A percentile compares a stretch with the other conserved stretches of the same genome.
phyloP scores from a whole-genome alignment of 1,284 basidiomycete species.

The Mixia osmundae region DNA sequence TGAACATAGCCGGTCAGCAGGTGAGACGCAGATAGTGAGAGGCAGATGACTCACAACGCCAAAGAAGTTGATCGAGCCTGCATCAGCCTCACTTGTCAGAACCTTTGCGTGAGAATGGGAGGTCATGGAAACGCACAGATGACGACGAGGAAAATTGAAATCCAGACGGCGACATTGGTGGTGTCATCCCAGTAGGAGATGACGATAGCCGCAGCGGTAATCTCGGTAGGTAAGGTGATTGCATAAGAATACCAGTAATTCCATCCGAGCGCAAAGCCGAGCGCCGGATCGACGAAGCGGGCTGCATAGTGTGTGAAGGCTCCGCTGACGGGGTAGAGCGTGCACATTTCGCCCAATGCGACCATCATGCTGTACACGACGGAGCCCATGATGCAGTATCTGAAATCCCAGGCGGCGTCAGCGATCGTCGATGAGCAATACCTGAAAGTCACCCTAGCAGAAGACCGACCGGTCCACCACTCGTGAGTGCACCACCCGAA shows the following conservation, averaged over 20 bases:
- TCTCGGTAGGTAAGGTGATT: constrained; percentile 32
- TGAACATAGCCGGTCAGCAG: constrained; percentile 21
- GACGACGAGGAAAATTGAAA: constrained; percentile 21
- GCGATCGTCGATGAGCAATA: too few relatives aligned
- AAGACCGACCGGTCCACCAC: constrained; percentile 20
- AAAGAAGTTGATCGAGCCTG: constrained; percentile 11
- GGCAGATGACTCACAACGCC: constrained; percentile 11
- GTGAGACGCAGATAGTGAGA: constrained; percentile 4
- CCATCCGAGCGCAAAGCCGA: constrained; percentile 60
- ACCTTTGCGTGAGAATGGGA: too few relatives aligned
- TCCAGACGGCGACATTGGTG: constrained; percentile 1
- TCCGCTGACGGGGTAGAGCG: constrained; percentile 26
- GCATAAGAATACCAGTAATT: constrained; percentile 30
- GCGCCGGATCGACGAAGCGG: constrained; percentile 52
- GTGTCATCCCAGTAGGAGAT: constrained; percentile 29
- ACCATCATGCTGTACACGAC: constrained; percentile 16
- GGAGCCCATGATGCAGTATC: constrained; percentile 10
- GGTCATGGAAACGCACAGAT: too few relatives aligned
- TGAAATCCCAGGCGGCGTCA: too few relatives aligned
- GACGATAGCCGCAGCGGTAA: constrained; percentile 51
- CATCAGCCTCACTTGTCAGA: too few relatives aligned
- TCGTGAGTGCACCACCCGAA: constrained; percentile 18
- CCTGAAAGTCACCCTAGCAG: too few relatives aligned
- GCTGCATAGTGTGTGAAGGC: constrained; percentile 57
- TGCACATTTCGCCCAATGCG: constrained; percentile 34